Conservation (phyloP, 1,139 yeast species). For the Hyphopichia pseudoburtonii region DNA sequence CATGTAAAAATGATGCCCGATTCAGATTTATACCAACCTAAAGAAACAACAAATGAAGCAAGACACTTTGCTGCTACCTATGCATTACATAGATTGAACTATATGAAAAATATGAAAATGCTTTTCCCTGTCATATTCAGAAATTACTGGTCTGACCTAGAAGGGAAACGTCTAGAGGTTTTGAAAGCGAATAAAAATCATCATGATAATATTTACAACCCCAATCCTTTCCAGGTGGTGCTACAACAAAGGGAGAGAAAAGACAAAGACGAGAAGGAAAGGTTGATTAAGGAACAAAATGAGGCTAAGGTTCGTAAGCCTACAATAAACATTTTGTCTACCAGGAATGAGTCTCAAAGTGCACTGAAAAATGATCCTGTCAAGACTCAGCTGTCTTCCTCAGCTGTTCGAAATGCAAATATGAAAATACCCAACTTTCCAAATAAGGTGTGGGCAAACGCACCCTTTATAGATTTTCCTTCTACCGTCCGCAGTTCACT, state of each 20-base stretch:
- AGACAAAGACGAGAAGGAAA: constrained; percentile 45
- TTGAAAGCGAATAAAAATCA: constrained; percentile 43
- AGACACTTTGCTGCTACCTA: constrained; percentile 89
- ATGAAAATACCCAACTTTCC: constrained; percentile 38
- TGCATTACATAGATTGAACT: constrained; percentile 76
- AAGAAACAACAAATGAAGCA: constrained; percentile 83
- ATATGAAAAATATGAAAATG: constrained; percentile 81
- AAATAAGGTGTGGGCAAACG: constrained; percentile 62
- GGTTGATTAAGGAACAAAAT: constrained; percentile 34
- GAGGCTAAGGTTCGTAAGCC: constrained; percentile 44
- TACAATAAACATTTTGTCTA: constrained; percentile 31
- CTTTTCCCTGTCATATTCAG: constrained; percentile 82
- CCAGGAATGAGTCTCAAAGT: not conserved
- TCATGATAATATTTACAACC: constrained; percentile 55
- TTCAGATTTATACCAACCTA: constrained; percentile 50
- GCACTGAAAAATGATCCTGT: not conserved
- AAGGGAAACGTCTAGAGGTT: constrained; percentile 50
- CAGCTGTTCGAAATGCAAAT: not conserved
- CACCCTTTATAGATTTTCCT: constrained; percentile 54
- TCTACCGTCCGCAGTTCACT: constrained; percentile 51
- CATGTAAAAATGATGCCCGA: constrained; percentile 65
- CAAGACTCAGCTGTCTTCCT: not conserved
- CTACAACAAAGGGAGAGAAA: constrained; percentile 51
- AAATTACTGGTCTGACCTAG: constrained; percentile 74
- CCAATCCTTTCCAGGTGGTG: constrained; percentile 70